Conservation (phyloP, 2,329 filamentous ascomycete genomes). For the Aureobasidium zeae region DNA sequence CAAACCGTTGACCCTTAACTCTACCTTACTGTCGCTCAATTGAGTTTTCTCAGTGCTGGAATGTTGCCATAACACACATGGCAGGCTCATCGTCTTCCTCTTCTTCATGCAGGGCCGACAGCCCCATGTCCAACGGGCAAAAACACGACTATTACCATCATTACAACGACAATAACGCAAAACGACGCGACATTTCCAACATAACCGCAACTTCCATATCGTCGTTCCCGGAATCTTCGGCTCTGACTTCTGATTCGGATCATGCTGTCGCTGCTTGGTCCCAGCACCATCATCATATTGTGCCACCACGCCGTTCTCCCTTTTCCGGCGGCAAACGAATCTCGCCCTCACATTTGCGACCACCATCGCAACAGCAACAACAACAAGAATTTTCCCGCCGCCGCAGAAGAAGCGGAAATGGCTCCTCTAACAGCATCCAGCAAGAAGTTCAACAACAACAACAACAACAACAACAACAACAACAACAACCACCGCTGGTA, state of each 20-base stretch:
- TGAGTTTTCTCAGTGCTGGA: too few relatives aligned
- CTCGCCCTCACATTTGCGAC: slow-evolving; percentile 23
- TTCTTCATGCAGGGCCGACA: slow-evolving; percentile 1
- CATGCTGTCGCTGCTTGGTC: too few relatives aligned
- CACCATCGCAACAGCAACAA: too few relatives aligned
- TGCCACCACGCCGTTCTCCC: slow-evolving; percentile 38
- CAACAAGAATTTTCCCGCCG: neutral
- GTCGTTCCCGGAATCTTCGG: slow-evolving; percentile 26
- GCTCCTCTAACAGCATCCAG: neutral
- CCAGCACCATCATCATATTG: too few relatives aligned
- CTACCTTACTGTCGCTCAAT: too few relatives aligned
- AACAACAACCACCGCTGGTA: slow-evolving; percentile 48
- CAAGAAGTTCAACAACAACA: neutral
- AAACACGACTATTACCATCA: slow-evolving; percentile 1
- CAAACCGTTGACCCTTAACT: too few relatives aligned
- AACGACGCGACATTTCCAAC: slow-evolving; percentile 21
- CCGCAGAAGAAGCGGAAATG: neutral
- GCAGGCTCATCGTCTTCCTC: neutral
- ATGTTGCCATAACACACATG: neutral
- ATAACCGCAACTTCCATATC: slow-evolving; percentile 26
- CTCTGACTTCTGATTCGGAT: slow-evolving; percentile 22
- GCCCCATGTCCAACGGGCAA: neutral
- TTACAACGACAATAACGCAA: neutral
- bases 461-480: slow-evolving; percentile 26
- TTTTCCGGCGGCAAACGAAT: slow-evolving; percentile 26